Evolutionary conservation across 139 green algal species (phyloP).

Genomic region (Tetradesmus lagerheimii): DNA sequence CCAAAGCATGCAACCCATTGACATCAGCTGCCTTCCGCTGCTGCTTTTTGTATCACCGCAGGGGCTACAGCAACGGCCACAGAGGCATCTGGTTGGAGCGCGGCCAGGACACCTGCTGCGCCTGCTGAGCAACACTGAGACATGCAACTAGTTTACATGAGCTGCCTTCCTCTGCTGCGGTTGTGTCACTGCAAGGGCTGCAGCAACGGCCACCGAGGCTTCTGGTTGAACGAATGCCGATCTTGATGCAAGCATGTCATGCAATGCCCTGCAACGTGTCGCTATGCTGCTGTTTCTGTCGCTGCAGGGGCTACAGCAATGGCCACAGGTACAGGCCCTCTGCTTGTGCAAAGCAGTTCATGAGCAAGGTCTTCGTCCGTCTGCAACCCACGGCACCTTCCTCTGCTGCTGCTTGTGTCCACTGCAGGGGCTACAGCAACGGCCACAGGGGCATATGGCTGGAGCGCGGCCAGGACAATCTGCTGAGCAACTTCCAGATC

Average conservation of each 20-base stretch:
- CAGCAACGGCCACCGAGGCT: conserved; percentile 26
- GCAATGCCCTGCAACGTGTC: too few relatives aligned
- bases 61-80: conserved; percentile 45
- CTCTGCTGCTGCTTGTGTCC: not conserved
- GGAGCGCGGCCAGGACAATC: conserved; percentile 45
- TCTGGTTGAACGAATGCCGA: too few relatives aligned
- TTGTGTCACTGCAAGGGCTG: conserved; percentile 2
- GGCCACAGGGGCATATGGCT: conserved; percentile 47
- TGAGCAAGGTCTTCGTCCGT: too few relatives aligned
- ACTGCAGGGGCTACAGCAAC: conserved; percentile 38
- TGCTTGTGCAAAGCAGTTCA: too few relatives aligned
- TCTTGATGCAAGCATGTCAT: too few relatives aligned
- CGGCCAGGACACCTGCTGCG: conserved; percentile 39
- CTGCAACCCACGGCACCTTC: not conserved
- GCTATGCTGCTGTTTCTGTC: not conserved
- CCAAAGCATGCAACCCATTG: too few relatives aligned
- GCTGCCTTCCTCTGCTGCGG: not conserved
- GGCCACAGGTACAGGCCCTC: conserved; percentile 40
- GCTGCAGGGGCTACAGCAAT: conserved; percentile 37
- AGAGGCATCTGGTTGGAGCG: conserved; percentile 46
- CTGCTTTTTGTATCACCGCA: not conserved
- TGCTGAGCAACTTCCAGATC: conserved; percentile 41
- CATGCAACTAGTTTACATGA: too few relatives aligned
- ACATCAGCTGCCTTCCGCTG: not conserved
- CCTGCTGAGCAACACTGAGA: too few relatives aligned